Conservation (phyloP, 2,329 filamentous ascomycete genomes). For the Clarireedia monteithiana region DNA sequence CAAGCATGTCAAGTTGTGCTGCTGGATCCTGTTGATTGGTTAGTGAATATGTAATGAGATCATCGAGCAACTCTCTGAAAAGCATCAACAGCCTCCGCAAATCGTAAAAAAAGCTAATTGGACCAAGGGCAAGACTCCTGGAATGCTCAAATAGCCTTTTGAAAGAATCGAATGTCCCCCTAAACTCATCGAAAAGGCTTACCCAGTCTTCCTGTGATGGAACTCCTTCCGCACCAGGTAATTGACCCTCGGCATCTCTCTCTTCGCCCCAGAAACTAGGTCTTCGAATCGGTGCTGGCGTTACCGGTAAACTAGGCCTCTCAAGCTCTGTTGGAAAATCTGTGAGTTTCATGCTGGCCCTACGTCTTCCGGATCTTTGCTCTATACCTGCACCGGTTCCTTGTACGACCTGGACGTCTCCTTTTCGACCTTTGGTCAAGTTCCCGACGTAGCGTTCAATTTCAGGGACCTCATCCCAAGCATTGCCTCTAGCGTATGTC, state of each 20-base stretch:
- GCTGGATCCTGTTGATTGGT: slow-evolving; percentile 53
- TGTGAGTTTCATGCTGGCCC: slow-evolving; percentile 60
- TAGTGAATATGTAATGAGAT: slow-evolving; percentile 7
- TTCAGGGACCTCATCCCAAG: slow-evolving; percentile 86
- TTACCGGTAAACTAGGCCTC: slow-evolving; percentile 82
- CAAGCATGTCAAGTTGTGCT: slow-evolving; percentile 62
- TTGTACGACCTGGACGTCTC: slow-evolving; percentile 29
- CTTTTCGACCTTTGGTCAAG: slow-evolving; percentile 56
- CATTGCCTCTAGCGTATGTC: slow-evolving; percentile 68
- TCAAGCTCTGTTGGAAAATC: slow-evolving; percentile 81
- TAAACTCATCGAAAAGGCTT: slow-evolving; percentile 50
- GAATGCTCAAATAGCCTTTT: slow-evolving; percentile 4
- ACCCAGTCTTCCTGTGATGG: slow-evolving; percentile 89
- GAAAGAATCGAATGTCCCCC: slow-evolving; percentile 2
- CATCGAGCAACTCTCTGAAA: slow-evolving; percentile 1
- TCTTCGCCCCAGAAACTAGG: slow-evolving; percentile 56
- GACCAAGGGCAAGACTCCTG: neutral
- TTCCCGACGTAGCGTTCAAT: slow-evolving; percentile 83
- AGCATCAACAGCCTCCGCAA: slow-evolving; percentile 1
- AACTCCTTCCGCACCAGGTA: slow-evolving; percentile 75
- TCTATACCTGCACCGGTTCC: slow-evolving; percentile 26
- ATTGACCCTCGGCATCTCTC: slow-evolving; percentile 43
- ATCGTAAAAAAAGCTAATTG: neutral
- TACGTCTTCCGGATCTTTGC: slow-evolving; percentile 24
- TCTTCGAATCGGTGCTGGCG: slow-evolving; percentile 70